Evolutionary conservation across 2,329 filamentous ascomycete species (phyloP).

Genomic region (Hypoxylon sp.): DNA sequence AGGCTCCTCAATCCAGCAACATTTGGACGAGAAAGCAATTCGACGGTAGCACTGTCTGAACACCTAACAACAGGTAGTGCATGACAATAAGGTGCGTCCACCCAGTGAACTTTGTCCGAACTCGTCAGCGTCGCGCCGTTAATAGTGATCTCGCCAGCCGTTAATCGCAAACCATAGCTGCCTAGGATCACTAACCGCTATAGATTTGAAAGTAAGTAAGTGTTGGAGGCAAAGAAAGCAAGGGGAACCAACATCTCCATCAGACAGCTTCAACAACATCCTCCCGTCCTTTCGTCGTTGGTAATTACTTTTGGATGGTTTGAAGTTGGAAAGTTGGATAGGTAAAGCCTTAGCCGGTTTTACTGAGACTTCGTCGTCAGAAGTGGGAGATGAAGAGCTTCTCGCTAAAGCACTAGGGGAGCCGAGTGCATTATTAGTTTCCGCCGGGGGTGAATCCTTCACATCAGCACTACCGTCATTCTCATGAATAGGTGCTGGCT

Average conservation of each 20-base stretch:
- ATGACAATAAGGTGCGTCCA: constrained; percentile 78
- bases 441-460: not conserved
- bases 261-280: constrained; percentile 46
- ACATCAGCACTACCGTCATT: not conserved
- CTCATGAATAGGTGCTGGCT: constrained; percentile 15
- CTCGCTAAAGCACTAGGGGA: not conserved
- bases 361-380: constrained; percentile 20
- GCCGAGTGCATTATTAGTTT: not conserved
- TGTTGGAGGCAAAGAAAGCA: no score
- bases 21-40: constrained; percentile 69
- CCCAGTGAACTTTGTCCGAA: constrained; percentile 64
- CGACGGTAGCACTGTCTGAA: constrained; percentile 64
- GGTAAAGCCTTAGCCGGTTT: constrained; percentile 21
- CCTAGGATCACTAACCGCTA: constrained; percentile 76
- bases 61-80: constrained; percentile 77
- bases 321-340: constrained; percentile 51
- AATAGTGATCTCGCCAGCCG: constrained; percentile 73
- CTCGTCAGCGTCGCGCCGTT: constrained; percentile 73
- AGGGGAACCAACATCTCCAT: constrained; percentile 51
- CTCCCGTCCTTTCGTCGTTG: constrained; percentile 47
- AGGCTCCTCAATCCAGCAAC: constrained; percentile 67
- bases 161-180: constrained; percentile 75
- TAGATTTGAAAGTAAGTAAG: constrained; percentile 41
- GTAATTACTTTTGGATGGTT: constrained; percentile 49
- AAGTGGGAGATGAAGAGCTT: constrained; percentile 30